Percentiles rank a stretch among this genome's conserved stretches.
Evolutionary conservation across 2,329 filamentous ascomycete species (phyloP).

Genomic region (Verticillium nonalfalfae): DNA sequence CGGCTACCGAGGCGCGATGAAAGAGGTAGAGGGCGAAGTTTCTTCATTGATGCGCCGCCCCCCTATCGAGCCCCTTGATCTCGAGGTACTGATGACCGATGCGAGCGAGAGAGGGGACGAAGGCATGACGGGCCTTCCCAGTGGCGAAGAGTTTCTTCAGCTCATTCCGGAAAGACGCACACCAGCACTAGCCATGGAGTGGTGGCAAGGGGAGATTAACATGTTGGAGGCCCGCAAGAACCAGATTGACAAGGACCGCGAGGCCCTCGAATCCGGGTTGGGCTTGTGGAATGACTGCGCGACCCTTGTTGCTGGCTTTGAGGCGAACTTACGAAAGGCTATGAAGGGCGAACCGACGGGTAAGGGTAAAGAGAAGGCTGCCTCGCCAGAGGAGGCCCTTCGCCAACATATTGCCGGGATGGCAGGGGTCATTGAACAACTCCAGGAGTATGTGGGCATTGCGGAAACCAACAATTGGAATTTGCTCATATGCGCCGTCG

Average conservation of each 20-base stretch:
- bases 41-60: slow-evolving; percentile 51
- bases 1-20: slow-evolving; percentile 62
- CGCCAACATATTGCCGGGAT: slow-evolving; percentile 48
- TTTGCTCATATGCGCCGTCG: slow-evolving; percentile 67
- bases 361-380: slow-evolving; percentile 22
- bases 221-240: slow-evolving; percentile 47
- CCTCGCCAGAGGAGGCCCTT: slow-evolving; percentile 30
- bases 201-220: slow-evolving; percentile 60
- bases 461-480: slow-evolving; percentile 65
- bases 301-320: slow-evolving; percentile 55
- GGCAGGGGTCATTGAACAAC: slow-evolving; percentile 43
- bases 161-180: slow-evolving; percentile 61
- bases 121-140: slow-evolving; percentile 20
- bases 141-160: slow-evolving; percentile 48
- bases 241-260: slow-evolving; percentile 53
- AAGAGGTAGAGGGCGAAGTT: slow-evolving; percentile 59
- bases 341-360: slow-evolving; percentile 32
- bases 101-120: slow-evolving; percentile 12
- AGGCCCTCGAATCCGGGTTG: slow-evolving; percentile 61
- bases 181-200: slow-evolving; percentile 61
- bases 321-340: slow-evolving; percentile 51
- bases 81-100: slow-evolving; percentile 19
- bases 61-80: slow-evolving; percentile 45
- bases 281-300: slow-evolving; percentile 60
- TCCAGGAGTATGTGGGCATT: slow-evolving; percentile 46